Evolutionary conservation across 2,329 filamentous ascomycete species (phyloP).

Genomic region (Monilinia vaccinii-corymbosi): DNA sequence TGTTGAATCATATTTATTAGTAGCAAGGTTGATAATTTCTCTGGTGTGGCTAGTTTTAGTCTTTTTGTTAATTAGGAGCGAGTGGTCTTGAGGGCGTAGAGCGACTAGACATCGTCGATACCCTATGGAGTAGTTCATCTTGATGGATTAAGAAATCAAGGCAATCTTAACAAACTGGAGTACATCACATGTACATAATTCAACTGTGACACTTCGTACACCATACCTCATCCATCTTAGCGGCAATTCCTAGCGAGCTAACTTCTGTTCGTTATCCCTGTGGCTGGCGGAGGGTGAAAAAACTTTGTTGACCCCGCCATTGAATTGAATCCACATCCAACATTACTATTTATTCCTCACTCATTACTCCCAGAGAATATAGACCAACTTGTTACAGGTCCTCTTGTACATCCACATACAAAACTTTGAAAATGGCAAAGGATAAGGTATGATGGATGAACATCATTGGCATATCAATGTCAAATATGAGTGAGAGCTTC

Average conservation of each 20-base stretch:
- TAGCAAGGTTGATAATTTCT: slow-evolving; percentile 23
- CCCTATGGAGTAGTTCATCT: slow-evolving; percentile 19
- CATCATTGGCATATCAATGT: not conserved
- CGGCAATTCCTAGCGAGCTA: not conserved
- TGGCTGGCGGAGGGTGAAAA: slow-evolving; percentile 6
- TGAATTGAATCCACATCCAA: not conserved
- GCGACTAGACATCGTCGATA: slow-evolving; percentile 21
- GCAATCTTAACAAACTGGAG: slow-evolving; percentile 8
- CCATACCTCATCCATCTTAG: no score
- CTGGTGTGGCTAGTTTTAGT: slow-evolving; percentile 9
- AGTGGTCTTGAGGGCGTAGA: slow-evolving; percentile 20
- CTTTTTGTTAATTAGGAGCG: slow-evolving; percentile 18
- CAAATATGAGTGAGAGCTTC: slow-evolving; percentile 1
- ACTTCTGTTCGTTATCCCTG: slow-evolving; percentile 15
- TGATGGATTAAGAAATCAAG: slow-evolving; percentile 25
- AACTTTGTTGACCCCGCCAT: not conserved
- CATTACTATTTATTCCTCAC: not conserved
- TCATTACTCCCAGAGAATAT: not conserved
- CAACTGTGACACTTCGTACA: not conserved
- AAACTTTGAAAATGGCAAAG: slow-evolving; percentile 21
- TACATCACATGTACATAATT: not conserved
- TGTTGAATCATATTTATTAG: slow-evolving; percentile 19
- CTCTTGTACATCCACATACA: not conserved
- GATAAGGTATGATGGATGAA: slow-evolving; percentile 18
- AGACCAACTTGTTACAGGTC: not conserved